Evolutionary conservation across 1,284 basidiomycete genomes (phyloP), one percentile per base, ranked within the genome.

Genomic region (Ustilago bromivora): DNA sequence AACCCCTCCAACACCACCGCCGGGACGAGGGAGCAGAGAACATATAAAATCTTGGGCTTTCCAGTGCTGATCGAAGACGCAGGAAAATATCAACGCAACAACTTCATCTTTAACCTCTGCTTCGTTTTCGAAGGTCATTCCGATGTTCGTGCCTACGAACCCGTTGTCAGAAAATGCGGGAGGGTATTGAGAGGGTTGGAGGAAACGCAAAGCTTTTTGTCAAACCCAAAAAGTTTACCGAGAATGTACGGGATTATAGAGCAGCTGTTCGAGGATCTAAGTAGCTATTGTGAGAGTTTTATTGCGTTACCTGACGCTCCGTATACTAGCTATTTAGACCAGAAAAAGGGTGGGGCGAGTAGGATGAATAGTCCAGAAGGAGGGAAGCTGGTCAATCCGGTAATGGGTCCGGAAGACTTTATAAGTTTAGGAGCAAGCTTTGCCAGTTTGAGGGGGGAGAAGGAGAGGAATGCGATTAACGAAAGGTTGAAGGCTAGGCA

Each of bases 211-310:
- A 90, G 89, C 3, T 96, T 98, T 84, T 88, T 99, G 28, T 96
- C 95, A 2, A 91, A 90, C 7, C 89, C 92, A 1, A 88, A 90
- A 56, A 92, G 91, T 6, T 90, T 92, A 1, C 89, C 90, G 52
- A 90, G 92, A 0, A 91, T 99, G 59, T 91, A 93, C 78, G 91
- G 92, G 7, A 93, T 99, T 64, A 90, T 99, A 36, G 96, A 99
- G 87, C 96, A 98, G 85, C 89, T 99, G 0, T 98, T 95, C 80
- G 96, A 98, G 84, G 97, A 99, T 81, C 88, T 99, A 73, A 98
- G 98, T 87, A 95, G 94, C 5, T 99, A 97, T 87, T 83, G 80
- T 64, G 85, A 86, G 61, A 74, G 76, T 35, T 86, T 86, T 46
- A 75, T 86, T 4, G 81, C 83, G n/a, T 76, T 86, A 1, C 85